Evolutionary conservation across 148 eudicot species (phyloP).

Genomic region (Salicornia ramosissima): DNA sequence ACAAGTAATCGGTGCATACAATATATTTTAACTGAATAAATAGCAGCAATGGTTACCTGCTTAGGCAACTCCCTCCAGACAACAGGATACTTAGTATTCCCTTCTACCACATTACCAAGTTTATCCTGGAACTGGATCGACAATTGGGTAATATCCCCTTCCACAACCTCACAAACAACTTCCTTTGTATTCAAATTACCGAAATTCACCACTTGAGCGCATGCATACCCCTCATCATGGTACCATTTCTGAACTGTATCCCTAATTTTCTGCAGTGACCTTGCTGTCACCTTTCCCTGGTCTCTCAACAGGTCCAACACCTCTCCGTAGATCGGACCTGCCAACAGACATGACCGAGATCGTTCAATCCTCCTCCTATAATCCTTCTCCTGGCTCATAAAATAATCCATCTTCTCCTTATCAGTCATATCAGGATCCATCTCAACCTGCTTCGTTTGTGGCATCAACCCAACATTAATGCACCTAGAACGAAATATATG

Average conservation of each 20-base stretch:
- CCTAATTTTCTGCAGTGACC: constrained; percentile 74
- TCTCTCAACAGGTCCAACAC: constrained; percentile 56
- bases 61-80: constrained; percentile 75
- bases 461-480: constrained; percentile 88
- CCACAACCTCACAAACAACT: constrained; percentile 94
- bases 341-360: constrained; percentile 76
- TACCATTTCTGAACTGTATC: constrained; percentile 94
- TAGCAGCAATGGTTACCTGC: constrained; percentile 37
- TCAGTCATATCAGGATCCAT: constrained; percentile 84
- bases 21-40: background rate
- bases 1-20: background rate
- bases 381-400: constrained; percentile 58
- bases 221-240: constrained; percentile 84
- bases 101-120: constrained; percentile 93
- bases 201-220: constrained; percentile 89
- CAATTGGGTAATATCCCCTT: constrained; percentile 90
- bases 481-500: constrained; percentile 38
- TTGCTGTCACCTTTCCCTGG: constrained; percentile 64
- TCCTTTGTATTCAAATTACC: constrained; percentile 90
- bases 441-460: constrained; percentile 67
- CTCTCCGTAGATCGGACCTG: constrained; percentile 47
- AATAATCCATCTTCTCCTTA: constrained; percentile 63
- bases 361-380: constrained; percentile 66
- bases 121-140: constrained; percentile 93
- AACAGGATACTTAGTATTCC: constrained; percentile 62